Base-by-base conservation (phyloP, 176 grass and related monocot species). In the Alloteropsis semialata region DNA sequence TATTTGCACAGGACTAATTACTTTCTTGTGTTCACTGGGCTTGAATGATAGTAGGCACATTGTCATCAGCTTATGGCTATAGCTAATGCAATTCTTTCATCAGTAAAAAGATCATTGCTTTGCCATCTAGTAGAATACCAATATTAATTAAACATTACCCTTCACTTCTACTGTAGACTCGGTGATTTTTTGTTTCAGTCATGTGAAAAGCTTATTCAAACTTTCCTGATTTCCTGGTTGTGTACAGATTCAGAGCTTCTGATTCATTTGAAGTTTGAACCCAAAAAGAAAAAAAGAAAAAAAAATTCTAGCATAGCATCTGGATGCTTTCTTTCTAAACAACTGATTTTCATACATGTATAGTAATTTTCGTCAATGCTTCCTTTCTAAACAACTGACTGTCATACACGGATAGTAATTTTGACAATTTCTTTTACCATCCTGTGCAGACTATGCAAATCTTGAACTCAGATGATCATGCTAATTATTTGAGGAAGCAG, bases 381-480 rank as follows among this genome's bases (percentile, higher is more conserved):
- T 14, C 22, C 11, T 62, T 64, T 64, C 19, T 80, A 44, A 48
- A 21, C 55, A 25, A 42, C 45, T 76, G 28, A 42, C 62, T 49
- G 19, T 9, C 22, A 8, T 56, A 42, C 33, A 41, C 50, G 33
- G 11, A 57, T 81, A 13, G 59, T 76, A 54, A 54, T 66, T 78
- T 82, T 82, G 42, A 78, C 48, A 22, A 44, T 32, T 16, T 84
- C 10, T 68, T 84, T 56, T 56, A 29, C 84, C 19, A 30, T 39
- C 86, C 56, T 82, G 10, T 87, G 12, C 73, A 99, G 91, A 86
- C 55, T 78, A 93, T 96, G 77, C 96, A 96, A 90, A 93, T 99
- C 18, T 89, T 99, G 87, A 99, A 98, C 75, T 96, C 91, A 5
- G 96, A 96, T 78, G 96, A 99, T 53, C 91, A 99, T 17, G 85